Evolutionary conservation across 73 alveolate species (phyloP).

Genomic region (Paraurostyla sp.): DNA sequence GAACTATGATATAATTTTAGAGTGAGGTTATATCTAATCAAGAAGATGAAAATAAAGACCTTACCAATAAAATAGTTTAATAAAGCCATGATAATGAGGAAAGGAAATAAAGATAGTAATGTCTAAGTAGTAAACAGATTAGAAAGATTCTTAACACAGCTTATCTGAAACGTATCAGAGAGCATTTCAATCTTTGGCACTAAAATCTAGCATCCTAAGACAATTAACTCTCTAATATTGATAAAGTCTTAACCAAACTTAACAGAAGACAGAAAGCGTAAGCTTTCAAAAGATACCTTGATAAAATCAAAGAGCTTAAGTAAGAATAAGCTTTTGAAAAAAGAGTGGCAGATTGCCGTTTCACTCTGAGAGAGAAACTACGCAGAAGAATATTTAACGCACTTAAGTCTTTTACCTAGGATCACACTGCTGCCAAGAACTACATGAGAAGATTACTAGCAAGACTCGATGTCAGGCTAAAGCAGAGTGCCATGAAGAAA

Average conservation of each 20-base stretch:
- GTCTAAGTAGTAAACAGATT: conserved; percentile 23
- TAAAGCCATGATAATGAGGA: neutral
- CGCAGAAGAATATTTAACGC: conserved; percentile 4
- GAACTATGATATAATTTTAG: neutral
- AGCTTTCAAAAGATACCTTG: neutral
- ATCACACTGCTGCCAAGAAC: neutral
- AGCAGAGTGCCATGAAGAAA: neutral
- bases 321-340: neutral
- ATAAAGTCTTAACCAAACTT: neutral
- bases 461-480: neutral
- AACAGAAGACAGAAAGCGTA: conserved; percentile 34
- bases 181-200: conserved; percentile 14
- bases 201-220: neutral
- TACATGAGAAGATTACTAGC: neutral
- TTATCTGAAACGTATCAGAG: neutral
- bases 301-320: neutral
- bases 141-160: conserved; percentile 11
- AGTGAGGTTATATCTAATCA: neutral
- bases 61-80: neutral
- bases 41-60: neutral
- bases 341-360: neutral
- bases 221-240: neutral
- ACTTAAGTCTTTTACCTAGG: neutral
- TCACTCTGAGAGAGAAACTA: neutral
- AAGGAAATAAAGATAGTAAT: neutral